Conservation (phyloP, 495 filamentous ascomycete genomes). For the Hyaloscypha hepaticicola region DNA sequence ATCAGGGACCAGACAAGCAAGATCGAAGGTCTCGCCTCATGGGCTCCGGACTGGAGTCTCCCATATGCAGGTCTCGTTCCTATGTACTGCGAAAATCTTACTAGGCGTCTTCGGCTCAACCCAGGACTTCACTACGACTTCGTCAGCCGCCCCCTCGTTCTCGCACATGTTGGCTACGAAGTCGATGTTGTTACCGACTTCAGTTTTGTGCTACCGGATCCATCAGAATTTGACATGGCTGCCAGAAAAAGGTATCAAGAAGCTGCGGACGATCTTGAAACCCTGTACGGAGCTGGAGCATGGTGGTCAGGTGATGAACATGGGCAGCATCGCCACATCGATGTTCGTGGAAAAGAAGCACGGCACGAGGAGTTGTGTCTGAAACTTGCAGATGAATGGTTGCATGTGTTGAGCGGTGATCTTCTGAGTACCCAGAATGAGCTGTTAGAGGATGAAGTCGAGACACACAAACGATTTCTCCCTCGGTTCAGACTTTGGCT, state of each 20-base stretch:
- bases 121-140: slow-evolving; percentile 1
- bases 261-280: not conserved
- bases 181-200: not conserved
- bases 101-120: not conserved
- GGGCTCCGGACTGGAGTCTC: slow-evolving; percentile 9
- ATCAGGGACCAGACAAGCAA: not conserved
- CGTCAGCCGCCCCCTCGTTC: slow-evolving; percentile 1
- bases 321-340: not conserved
- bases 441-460: not conserved
- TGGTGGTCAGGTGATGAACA: slow-evolving; percentile 12
- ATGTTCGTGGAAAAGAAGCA: slow-evolving; percentile 2
- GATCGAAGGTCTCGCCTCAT: slow-evolving; percentile 1
- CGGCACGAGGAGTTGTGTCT: slow-evolving; percentile 7
- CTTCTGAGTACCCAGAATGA: not conserved
- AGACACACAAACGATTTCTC: not conserved
- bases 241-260: not conserved
- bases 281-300: not conserved
- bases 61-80: not conserved
- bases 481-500: not conserved
- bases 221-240: not conserved
- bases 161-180: slow-evolving; percentile 1
- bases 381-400: slow-evolving; percentile 1
- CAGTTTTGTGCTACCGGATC: not conserved
- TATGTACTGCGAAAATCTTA: slow-evolving; percentile 3
- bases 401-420: not conserved